phyloP scores from a whole-genome alignment of 306 rosid species.

The Ochetophila trinervis region DNA sequence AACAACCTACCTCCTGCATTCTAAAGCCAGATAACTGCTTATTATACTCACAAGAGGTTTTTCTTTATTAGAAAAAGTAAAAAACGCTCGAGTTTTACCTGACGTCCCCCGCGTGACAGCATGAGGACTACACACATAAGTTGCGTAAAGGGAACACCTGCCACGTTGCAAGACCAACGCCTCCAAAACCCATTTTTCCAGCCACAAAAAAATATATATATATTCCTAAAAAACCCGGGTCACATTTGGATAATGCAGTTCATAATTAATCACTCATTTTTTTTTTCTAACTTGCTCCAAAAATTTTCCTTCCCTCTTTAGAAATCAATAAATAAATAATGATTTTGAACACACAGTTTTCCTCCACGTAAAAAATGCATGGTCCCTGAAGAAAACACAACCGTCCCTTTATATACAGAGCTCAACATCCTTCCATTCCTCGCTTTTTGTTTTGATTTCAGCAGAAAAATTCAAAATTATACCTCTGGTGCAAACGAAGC shows the following conservation, averaged over 20 bases:
- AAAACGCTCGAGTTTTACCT: background rate
- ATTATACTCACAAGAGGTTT: too few species aligned
- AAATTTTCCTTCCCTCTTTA: background rate
- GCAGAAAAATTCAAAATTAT: constrained; percentile 10
- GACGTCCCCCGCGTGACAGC: constrained; percentile 31
- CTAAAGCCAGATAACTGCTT: too few species aligned
- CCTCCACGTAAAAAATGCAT: constrained; percentile 58
- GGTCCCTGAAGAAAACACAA: constrained; percentile 36
- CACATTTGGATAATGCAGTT: constrained; percentile 45
- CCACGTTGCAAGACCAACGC: constrained; percentile 44
- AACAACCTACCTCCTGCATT: too few species aligned
- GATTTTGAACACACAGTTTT: constrained; percentile 18
- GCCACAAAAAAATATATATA: constrained; percentile 31
- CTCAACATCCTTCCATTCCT: constrained; percentile 13
- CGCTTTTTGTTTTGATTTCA: constrained; percentile 12
- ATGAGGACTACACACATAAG: constrained; percentile 24
- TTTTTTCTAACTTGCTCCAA: background rate
- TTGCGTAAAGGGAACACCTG: constrained; percentile 47
- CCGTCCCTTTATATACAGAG: constrained; percentile 16
- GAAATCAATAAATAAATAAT: constrained; percentile 15
- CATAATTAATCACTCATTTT: background rate
- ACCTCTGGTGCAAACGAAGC: constrained; percentile 6
- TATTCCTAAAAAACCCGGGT: constrained; percentile 1
- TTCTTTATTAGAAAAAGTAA: too few species aligned
- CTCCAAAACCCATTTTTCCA: constrained; percentile 13